Percentiles rank a stretch among this genome's conserved stretches.
These are phyloP conservation scores for Usnea hakonensis DNA, from an alignment of 495 filamentous ascomycete genomes.

Conservation along the genomic window DNA sequence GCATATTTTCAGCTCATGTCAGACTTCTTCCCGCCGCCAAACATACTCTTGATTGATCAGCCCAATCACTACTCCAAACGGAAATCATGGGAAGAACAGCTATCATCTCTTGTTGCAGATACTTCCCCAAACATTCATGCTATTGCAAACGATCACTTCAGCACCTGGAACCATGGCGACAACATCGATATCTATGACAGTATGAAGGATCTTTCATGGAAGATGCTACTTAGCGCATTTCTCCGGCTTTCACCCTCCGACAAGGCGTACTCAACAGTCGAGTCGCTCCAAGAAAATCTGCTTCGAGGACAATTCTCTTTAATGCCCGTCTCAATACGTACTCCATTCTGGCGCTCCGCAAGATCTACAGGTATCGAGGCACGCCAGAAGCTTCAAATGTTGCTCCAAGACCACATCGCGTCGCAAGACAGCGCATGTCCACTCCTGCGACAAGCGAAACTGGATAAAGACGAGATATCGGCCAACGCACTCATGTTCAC, in stretches of 20 bases:
- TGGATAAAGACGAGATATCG: constrained; percentile 23
- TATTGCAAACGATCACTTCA: not conserved
- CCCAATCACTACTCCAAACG: constrained; percentile 13
- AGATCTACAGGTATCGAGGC: constrained; percentile 25
- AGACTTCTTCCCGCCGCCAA: constrained; percentile 24
- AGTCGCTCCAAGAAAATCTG: constrained; percentile 25
- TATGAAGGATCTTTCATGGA: constrained; percentile 28
- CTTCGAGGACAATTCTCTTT: constrained; percentile 30
- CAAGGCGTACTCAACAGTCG: constrained; percentile 12
- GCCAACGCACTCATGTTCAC: constrained; percentile 27
- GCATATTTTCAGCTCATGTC: constrained; percentile 24
- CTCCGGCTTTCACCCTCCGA: constrained; percentile 1
- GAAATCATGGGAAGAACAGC: constrained; percentile 12
- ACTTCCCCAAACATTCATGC: not conserved
- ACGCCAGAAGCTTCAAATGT: constrained; percentile 19
- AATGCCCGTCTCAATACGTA: constrained; percentile 26
- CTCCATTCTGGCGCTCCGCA: constrained; percentile 27
- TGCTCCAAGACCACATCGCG: constrained; percentile 5
- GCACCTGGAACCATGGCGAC: not conserved
- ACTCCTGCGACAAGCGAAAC: not conserved
- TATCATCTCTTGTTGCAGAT: constrained; percentile 2
- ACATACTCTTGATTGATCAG: constrained; percentile 18
- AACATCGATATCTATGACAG: constrained; percentile 25
- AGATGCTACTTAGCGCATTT: constrained; percentile 24
- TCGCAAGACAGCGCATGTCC: constrained; percentile 7